Evolutionary conservation across 148 eudicot species (phyloP).

Genomic region (Silene latifolia): DNA sequence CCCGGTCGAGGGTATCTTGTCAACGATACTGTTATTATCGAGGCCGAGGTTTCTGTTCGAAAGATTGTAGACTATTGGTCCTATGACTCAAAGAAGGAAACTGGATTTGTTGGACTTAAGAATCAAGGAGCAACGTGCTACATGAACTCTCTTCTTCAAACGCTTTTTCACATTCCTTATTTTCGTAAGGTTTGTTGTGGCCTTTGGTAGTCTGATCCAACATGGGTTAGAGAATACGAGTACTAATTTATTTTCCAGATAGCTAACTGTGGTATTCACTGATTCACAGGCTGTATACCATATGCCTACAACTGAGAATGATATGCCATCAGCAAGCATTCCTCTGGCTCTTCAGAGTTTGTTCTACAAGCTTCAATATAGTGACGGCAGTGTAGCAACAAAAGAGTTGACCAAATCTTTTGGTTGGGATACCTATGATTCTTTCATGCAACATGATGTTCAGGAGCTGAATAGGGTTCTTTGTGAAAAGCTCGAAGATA

Average conservation of each 20-base stretch:
- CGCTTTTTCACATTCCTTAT: conserved; percentile 85
- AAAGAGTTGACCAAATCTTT: conserved; percentile 94
- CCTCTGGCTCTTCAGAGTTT: conserved; percentile 93
- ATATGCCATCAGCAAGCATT: conserved; percentile 83
- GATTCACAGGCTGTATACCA: conserved; percentile 80
- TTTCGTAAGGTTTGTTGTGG: conserved; percentile 75
- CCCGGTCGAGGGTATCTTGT: conserved; percentile 71
- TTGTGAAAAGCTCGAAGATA: conserved; percentile 93
- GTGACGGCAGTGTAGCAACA: conserved; percentile 86
- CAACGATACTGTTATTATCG: conserved; percentile 73
- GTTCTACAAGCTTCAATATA: conserved; percentile 89
- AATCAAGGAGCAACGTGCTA: conserved; percentile 99
- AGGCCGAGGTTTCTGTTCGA: conserved; percentile 91
- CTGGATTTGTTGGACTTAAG: conserved; percentile 94
- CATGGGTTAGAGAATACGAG: background rate
- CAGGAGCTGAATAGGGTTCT: conserved; percentile 95
- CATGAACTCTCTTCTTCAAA: conserved; percentile 95
- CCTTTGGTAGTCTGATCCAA: background rate
- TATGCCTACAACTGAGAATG: conserved; percentile 99
- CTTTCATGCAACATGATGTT: conserved; percentile 97
- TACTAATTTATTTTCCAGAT: background rate
- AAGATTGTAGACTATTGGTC: conserved; percentile 83
- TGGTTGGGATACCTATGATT: conserved; percentile 95
- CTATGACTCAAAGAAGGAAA: conserved; percentile 91
- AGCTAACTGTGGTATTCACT: conserved; percentile 20